Percentiles rank a stretch among this genome's conserved stretches.
Conservation (phyloP, 176 grass and related monocot genomes). For the Thinopyrum elongatum region DNA sequence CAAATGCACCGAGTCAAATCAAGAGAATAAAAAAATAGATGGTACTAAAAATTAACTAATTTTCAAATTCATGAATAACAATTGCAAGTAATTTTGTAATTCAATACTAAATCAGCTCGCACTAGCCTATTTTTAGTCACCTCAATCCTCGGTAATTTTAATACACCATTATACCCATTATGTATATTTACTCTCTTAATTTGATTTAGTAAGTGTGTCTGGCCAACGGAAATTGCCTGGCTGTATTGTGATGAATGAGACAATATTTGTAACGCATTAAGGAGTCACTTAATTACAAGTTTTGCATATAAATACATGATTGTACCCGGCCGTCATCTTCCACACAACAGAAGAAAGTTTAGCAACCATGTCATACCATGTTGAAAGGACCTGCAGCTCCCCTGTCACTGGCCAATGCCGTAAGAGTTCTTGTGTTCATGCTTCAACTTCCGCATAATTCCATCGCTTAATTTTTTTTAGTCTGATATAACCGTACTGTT, state of each 20-base stretch:
- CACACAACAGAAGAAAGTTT: neutral
- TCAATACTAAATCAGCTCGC: neutral
- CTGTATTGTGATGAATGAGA: neutral
- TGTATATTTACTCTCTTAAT: neutral
- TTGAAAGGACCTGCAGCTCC: neutral
- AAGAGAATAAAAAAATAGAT: neutral
- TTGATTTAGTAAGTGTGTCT: neutral
- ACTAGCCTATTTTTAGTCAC: neutral
- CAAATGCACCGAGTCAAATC: neutral
- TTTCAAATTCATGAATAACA: neutral
- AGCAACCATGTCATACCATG: neutral
- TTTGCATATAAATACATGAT: slow-evolving; percentile 1
- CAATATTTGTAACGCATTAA: neutral
- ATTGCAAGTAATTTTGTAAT: neutral
- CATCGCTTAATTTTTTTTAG: neutral
- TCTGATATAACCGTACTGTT: neutral
- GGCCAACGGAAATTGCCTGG: too few species aligned
- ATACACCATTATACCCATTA: neutral
- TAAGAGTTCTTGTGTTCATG: neutral
- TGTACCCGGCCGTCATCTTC: neutral
- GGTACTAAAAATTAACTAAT: neutral
- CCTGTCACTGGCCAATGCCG: neutral
- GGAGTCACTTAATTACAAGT: neutral
- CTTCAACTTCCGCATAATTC: neutral
- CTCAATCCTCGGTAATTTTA: neutral